Conservation (phyloP, 768 basidiomycete genomes). For the Porpolomopsis calyptriformis region DNA sequence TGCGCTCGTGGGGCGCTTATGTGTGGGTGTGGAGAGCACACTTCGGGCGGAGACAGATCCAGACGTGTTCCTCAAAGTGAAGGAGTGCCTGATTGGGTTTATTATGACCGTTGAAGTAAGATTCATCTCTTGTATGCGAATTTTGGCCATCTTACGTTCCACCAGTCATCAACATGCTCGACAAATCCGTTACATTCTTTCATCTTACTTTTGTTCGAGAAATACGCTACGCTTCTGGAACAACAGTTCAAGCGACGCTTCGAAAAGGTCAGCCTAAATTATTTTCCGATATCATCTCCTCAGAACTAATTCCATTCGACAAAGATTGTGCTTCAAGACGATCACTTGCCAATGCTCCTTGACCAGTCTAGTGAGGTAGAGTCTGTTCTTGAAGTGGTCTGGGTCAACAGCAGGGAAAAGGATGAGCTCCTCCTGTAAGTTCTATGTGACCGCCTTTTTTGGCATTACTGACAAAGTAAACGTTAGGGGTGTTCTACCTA, state of each 20-base stretch:
- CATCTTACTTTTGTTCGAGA: constrained; percentile 82
- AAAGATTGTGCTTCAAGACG: constrained; percentile 79
- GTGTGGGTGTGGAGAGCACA: constrained; percentile 61
- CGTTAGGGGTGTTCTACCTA: constrained; percentile 49
- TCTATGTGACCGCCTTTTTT: background rate
- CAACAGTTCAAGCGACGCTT: constrained; percentile 72
- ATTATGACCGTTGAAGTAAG: constrained; percentile 86
- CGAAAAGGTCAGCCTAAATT: constrained; percentile 48
- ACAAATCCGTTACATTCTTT: constrained; percentile 74
- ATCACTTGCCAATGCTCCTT: constrained; percentile 79
- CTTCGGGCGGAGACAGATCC: constrained; percentile 67
- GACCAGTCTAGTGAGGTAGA: constrained; percentile 53
- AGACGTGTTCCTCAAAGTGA: constrained; percentile 71
- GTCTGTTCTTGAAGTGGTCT: constrained; percentile 69
- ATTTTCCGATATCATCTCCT: background rate
- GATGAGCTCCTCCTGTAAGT: constrained; percentile 47
- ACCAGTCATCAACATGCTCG: constrained; percentile 77
- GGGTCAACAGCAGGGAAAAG: constrained; percentile 64
- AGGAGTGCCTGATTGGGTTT: constrained; percentile 76
- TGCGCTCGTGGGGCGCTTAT: constrained; percentile 62
- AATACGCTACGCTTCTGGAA: constrained; percentile 75
- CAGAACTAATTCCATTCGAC: background rate
- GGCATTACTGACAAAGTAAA: constrained; percentile 8
- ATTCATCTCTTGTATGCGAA: background rate
- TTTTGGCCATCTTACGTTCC: background rate